A percentile compares a stretch with the other conserved stretches of the same genome.
These are phyloP conservation scores for Trichoderma sp. DNA, from an alignment of 2,329 filamentous ascomycete genomes.

Conservation along the genomic window DNA sequence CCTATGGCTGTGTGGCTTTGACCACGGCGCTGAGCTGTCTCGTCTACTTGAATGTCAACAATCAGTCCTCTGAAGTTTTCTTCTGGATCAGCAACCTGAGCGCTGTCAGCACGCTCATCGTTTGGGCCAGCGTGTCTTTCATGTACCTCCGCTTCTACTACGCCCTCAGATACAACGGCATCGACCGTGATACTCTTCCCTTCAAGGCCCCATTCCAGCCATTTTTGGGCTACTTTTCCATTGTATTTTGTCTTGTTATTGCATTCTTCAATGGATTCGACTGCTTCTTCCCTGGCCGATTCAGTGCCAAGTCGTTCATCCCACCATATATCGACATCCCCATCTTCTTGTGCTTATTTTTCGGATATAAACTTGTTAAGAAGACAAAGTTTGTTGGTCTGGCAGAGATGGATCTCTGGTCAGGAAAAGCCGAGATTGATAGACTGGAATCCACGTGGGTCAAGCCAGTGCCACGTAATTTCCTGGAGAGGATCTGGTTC, in stretches of 20 bases:
- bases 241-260: conserved; percentile 61
- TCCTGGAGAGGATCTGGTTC: conserved; percentile 40
- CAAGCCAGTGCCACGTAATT: conserved; percentile 35
- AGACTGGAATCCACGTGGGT: conserved; percentile 38
- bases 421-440: conserved; percentile 40
- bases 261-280: conserved; percentile 70
- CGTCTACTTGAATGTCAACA: conserved; percentile 59
- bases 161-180: conserved; percentile 61
- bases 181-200: conserved; percentile 61
- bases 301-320: conserved; percentile 53
- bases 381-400: conserved; percentile 48
- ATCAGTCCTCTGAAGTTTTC: conserved; percentile 57
- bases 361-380: conserved; percentile 64
- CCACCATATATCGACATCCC: conserved; percentile 69
- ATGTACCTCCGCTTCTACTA: conserved; percentile 69
- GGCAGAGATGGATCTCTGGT: conserved; percentile 41
- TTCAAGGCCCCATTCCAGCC: conserved; percentile 67
- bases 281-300: conserved; percentile 61
- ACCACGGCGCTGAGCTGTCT: conserved; percentile 59
- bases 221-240: conserved; percentile 62
- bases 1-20: conserved; percentile 31
- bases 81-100: conserved; percentile 60
- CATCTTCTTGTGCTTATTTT: conserved; percentile 61
- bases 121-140: conserved; percentile 64
- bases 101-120: conserved; percentile 67